Percentiles rank a stretch among this genome's conserved stretches.
phyloP scores from a whole-genome alignment of 306 rosid species.

The Medicago truncatula region MtrunA17r5.0-ANR NC_053045.1:42013501-42014000 shows the following conservation, averaged over 20 bases:
- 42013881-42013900: conserved; percentile 18
- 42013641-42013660: not conserved
- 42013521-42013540: conserved; percentile 15
- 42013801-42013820: conserved; percentile 22
- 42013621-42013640: not conserved
- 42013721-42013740: conserved; percentile 27
- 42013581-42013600: not conserved
- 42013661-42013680: conserved; percentile 27
- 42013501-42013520: conserved; percentile 25
- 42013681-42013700: conserved; percentile 15
- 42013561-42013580: not conserved
- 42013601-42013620: not conserved
- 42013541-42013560: not conserved
- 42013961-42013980: conserved; percentile 14
- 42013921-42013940: conserved; percentile 21
- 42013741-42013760: conserved; percentile 28
- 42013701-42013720: conserved; percentile 37
- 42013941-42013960: conserved; percentile 41
- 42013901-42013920: not conserved
- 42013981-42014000: conserved; percentile 15
- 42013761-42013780: conserved; percentile 38
- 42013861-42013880: conserved; percentile 20
- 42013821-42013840: not conserved
- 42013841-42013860: conserved; percentile 34
- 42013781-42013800: conserved; percentile 32